Percentiles rank a stretch among this genome's conserved stretches.
Conservation (phyloP, 352 stramenopile species). For the Globisporangium cystogenes region DNA sequence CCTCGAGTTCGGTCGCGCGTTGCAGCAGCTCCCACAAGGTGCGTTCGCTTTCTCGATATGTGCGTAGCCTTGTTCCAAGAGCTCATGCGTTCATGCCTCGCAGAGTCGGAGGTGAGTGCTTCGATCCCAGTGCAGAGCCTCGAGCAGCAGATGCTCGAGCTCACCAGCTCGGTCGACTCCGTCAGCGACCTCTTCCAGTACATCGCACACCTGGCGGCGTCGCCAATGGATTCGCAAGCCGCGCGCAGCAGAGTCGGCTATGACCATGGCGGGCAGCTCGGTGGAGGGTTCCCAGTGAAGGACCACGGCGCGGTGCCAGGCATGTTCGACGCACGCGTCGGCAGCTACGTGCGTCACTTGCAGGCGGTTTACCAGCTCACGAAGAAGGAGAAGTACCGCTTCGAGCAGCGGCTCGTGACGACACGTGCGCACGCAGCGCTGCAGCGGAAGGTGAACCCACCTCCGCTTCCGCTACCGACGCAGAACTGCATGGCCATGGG, state of each 20-base stretch:
- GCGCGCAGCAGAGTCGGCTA: background rate
- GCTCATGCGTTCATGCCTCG: too few species aligned
- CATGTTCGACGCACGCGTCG: conserved; percentile 63
- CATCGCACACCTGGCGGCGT: conserved; percentile 56
- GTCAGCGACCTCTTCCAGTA: conserved; percentile 78
- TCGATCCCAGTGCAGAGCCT: conserved; percentile 18
- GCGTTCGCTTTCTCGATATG: background rate
- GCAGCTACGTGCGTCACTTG: conserved; percentile 66
- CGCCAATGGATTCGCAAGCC: conserved; percentile 10
- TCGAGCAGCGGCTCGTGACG: conserved; percentile 61
- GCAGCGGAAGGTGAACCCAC: conserved; percentile 64
- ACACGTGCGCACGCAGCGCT: conserved; percentile 48
- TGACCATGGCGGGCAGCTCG: conserved; percentile 2
- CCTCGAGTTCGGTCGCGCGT: conserved; percentile 48
- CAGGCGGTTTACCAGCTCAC: conserved; percentile 66
- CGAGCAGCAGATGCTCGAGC: conserved; percentile 66
- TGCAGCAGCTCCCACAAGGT: conserved; percentile 62
- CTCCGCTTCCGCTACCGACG: conserved; percentile 69
- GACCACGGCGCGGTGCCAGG: conserved; percentile 17
- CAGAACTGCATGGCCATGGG: conserved; percentile 83
- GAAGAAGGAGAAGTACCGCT: conserved; percentile 78
- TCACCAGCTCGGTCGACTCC: conserved; percentile 72
- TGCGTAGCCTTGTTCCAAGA: too few species aligned
- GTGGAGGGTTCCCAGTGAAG: conserved; percentile 12
- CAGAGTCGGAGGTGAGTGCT: conserved; percentile 35